Base-by-base conservation (phyloP, 2,329 filamentous ascomycete species). In the Gyromitra esculenta region DNA sequence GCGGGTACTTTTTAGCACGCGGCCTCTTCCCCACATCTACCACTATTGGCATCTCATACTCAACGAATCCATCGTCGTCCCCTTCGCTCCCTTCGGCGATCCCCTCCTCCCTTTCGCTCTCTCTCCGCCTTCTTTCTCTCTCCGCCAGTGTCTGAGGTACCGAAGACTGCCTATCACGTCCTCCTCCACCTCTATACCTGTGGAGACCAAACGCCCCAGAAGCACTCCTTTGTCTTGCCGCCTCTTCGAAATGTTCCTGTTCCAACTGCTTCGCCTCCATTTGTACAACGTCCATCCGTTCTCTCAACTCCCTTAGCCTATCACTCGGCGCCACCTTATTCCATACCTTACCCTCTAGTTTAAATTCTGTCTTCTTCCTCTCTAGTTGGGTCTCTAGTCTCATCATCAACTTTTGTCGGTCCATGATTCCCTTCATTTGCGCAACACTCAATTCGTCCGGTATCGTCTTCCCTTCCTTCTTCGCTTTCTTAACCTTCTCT, bases 351-450 rank as follows among this genome's bases (percentile, higher is more conserved):
- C 96, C 96, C 84, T 98, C 96, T 41, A 99, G 89, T 84, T 97
- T 97, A 84, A 93, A 97, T 82, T 98, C 94, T 0, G 96, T 98
- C 88, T 98, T 98, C 79, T 97, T 95, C 79, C 96, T 88, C 85
- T 98, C 95, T 54, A 99, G 89, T 84, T 98, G 96, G 87, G 93
- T 96, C 84, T 97, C 94, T 73, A 99, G 87, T 68, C 94, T 91
- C 82, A 94, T 92, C 92, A 99, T 96, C 80, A 99, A 90, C 82
- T 88, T 90, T 82, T 97, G 93, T 35, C 96, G 91, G 83, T 98
- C 94, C 79, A 99, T 86, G 77, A 99, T 98, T 78, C 96, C 96
- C 82, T 94, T 90, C 91, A 95, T 93, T 71, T 91, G 91, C 39
- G 89, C 86, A 31, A 92, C 89, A 82, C 96, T 91, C 25, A 88